Evolutionary conservation across 2,329 filamentous ascomycete genomes (phyloP), one percentile per base, ranked within the genome.

Genomic region (Pleurostoma richardsiae): DNA sequence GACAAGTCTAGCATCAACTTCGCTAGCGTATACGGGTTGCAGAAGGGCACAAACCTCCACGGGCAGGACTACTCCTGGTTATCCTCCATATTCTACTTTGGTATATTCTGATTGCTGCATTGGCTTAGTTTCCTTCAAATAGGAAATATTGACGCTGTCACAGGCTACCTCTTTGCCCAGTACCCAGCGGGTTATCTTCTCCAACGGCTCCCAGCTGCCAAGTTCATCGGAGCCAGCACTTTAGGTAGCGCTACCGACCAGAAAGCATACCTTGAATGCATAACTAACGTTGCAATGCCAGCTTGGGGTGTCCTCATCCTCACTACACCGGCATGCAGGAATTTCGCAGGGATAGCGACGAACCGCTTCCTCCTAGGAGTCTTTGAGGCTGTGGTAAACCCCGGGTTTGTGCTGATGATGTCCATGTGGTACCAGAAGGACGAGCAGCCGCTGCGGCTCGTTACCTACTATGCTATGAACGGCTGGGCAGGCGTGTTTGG

Each of bases 401-500:
- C 80, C 1, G 73, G 70, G 0, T 74, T 80, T 48, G 75, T 79
- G 62, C 58, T 80, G 4, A 73, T 80, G 30, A 80, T 75, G 0
- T 68, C 68, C 4, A 79, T 79, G 74, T 82, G 77, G 76, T 55
- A 49, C 29, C 44, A 19, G n/a, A 46, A 46, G 41, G 58, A 60
- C 3, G 71, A 76, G 52, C 72, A 76, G 51, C 70, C 71, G 0
- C 57, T 79, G 3, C 69, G 76, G 1, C 65, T 78, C 4, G 75
- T 74, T 41, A 64, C 71, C 1, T 81, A 75, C 59, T 80, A 79
- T 52, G 74, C 72, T 49, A 77, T 50, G 45, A 81, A 82, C 50
- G 79, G 79, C 3, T 66, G 82, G 8, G 79, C 77, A 2, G 79
- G 76, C 6, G 80, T 80, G 72, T 77, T 82, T 45, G 80, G 79